Evolutionary conservation across 768 basidiomycete species (phyloP), one percentile per base, ranked within the genome.

Genomic region (Agaricus subrufescens): DNA sequence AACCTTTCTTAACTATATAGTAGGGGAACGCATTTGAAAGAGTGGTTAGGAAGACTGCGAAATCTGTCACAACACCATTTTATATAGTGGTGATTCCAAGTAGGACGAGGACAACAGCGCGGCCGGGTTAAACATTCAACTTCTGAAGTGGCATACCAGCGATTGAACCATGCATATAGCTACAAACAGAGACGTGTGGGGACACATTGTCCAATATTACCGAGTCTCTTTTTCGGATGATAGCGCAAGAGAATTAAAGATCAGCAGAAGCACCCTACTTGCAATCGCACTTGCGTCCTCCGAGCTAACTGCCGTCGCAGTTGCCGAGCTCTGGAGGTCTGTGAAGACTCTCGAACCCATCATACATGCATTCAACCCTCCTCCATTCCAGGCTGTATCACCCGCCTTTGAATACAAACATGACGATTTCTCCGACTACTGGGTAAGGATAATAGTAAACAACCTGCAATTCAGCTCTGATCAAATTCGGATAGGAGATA

Each of bases 321-420:
- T 56, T n/a, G 38, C 43, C n/a, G 54, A 34, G 29, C 39, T 49
- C 7, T 56, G 54, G 54, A 56, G 31, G 11, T 49, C 42, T 4
- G 44, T 56, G 47, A n/a, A 11, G 8, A 43, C 54, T 0, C 34
- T 56, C 1, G 42, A 43, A 4, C 54, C 54, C 12, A 37, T 56
- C 15, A 39, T 44, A 0, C 4, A 26, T 10, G 46, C 50, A 6
- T 25, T 56, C 4, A 56, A 44, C 12, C 29, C 44, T 25, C 26
- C 45, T 39, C 11, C 45, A 11, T 25, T 14, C 4, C 2, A 1
- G 31, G 31, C 1, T 34, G 10, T 34, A 26, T 38, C 25, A 3
- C 11, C 3, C 4, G n/a, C 30, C 11, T 31, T 44, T 5, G 6
- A 25, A n/a, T n/a, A 15, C 9, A 15, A 40, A 9, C 37, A 23